A percentile compares a stretch with the other conserved stretches of the same genome.
These are phyloP conservation scores for Melanopsichium pennsylvanicum DNA, from an alignment of 1,284 basidiomycete genomes.

Conservation along the genomic window DNA sequence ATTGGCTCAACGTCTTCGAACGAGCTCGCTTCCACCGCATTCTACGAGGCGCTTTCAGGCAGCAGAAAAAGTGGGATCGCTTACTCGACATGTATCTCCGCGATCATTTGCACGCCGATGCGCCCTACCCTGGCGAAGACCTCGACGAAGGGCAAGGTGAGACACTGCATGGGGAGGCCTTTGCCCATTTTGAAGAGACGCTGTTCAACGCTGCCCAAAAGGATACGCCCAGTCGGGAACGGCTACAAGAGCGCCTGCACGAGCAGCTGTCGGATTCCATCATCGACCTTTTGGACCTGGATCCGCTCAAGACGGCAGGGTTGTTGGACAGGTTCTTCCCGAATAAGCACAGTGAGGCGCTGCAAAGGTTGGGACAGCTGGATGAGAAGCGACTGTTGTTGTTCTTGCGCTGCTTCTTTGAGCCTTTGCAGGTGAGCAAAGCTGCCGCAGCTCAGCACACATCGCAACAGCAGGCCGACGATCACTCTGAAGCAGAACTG, in stretches of 20 bases:
- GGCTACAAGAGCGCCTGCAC: slow-evolving; percentile 28
- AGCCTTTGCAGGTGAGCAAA: slow-evolving; percentile 69
- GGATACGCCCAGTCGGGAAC: slow-evolving; percentile 3
- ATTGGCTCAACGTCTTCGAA: slow-evolving; percentile 77
- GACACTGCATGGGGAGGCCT: slow-evolving; percentile 19
- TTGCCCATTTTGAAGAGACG: slow-evolving; percentile 39
- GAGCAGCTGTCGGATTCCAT: slow-evolving; percentile 34
- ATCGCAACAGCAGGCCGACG: slow-evolving; percentile 7
- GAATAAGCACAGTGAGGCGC: slow-evolving; percentile 71
- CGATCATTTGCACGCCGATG: slow-evolving; percentile 17
- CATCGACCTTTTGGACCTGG: slow-evolving; percentile 71
- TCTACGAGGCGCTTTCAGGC: slow-evolving; percentile 79
- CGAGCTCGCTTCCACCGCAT: slow-evolving; percentile 89
- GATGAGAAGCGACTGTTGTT: slow-evolving; percentile 74
- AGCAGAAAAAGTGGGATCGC: slow-evolving; percentile 78
- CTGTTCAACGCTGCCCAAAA: slow-evolving; percentile 33
- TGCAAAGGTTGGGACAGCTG: slow-evolving; percentile 59
- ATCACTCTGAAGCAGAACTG: slow-evolving; percentile 59
- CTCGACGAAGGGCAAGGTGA: not conserved
- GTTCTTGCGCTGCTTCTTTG: slow-evolving; percentile 81
- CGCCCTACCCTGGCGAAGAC: not conserved
- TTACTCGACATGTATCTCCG: slow-evolving; percentile 34
- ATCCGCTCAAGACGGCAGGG: slow-evolving; percentile 75
- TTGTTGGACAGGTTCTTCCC: slow-evolving; percentile 76
- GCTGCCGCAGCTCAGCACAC: slow-evolving; percentile 64